phyloP scores from a whole-genome alignment of 2,329 filamentous ascomycete species.

The Incumbomyces delicatus region DNA sequence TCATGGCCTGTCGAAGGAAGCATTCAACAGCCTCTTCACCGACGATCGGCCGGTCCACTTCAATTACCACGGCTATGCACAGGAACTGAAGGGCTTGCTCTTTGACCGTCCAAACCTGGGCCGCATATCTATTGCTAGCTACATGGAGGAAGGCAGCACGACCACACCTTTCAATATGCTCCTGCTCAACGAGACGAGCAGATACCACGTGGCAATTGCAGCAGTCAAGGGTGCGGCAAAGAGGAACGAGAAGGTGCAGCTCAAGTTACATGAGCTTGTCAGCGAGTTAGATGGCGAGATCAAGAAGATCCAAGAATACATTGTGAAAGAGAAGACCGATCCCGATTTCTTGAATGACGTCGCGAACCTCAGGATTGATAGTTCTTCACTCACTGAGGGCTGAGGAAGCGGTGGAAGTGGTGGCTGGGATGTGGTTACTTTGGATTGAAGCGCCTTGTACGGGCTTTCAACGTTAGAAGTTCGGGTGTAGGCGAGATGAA shows the following conservation, averaged over 20 bases:
- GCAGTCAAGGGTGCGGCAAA: constrained; percentile 43
- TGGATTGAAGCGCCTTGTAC: too few species aligned
- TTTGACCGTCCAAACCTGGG: constrained; percentile 47
- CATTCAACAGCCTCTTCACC: constrained; percentile 51
- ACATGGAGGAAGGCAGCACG: constrained; percentile 56
- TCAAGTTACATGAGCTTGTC: constrained; percentile 37
- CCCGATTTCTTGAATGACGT: constrained; percentile 16
- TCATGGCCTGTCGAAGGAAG: constrained; percentile 44
- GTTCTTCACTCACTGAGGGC: constrained; percentile 12
- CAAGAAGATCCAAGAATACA: constrained; percentile 43
- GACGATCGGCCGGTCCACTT: constrained; percentile 47
- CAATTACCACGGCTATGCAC: constrained; percentile 58
- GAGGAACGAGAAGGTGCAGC: constrained; percentile 39
- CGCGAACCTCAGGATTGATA: constrained; percentile 14
- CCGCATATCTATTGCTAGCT: constrained; percentile 48
- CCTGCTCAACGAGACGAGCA: constrained; percentile 50
- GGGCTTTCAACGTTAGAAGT: too few species aligned
- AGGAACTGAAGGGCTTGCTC: constrained; percentile 51
- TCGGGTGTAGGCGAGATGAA: too few species aligned
- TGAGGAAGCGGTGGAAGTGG: constrained; percentile 1
- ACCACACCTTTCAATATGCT: constrained; percentile 64
- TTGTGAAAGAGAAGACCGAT: constrained; percentile 39
- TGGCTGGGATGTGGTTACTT: too few species aligned
- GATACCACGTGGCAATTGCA: constrained; percentile 49
- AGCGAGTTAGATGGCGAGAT: constrained; percentile 42